phyloP scores from a whole-genome alignment of 1,284 basidiomycete species.

The Flammula alnicola region DNA sequence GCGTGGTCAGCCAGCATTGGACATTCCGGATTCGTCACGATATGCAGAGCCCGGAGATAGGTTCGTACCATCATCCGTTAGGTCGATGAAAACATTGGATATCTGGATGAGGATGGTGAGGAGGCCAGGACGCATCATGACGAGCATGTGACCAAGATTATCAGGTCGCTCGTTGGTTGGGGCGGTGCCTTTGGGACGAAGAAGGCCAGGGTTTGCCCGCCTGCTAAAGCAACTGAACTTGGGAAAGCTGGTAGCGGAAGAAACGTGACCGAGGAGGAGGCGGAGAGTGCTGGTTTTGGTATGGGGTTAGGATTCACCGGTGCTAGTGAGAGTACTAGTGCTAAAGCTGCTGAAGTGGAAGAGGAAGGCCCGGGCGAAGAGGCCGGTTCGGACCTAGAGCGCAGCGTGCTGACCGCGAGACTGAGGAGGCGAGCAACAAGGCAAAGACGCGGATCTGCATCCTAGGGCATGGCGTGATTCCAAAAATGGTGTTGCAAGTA shows the following conservation, averaged over 20 bases:
- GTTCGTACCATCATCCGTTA: conserved; percentile 37
- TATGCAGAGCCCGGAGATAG: conserved; percentile 33
- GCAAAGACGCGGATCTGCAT: conserved; percentile 4
- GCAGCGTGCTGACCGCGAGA: too few species aligned
- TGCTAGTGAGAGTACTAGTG: too few species aligned
- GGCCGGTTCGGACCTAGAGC: too few species aligned
- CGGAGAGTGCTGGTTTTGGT: background rate
- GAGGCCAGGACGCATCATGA: conserved; percentile 56
- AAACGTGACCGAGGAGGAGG: background rate
- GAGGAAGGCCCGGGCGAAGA: too few species aligned
- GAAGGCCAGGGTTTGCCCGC: conserved; percentile 14
- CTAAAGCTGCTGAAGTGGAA: too few species aligned
- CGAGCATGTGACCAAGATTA: conserved; percentile 64
- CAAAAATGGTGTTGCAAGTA: conserved; percentile 6
- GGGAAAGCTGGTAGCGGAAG: background rate
- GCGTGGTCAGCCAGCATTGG: conserved; percentile 43
- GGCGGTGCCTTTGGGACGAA: conserved; percentile 41
- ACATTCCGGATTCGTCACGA: conserved; percentile 45
- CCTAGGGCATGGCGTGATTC: conserved; percentile 11
- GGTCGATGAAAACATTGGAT: conserved; percentile 41
- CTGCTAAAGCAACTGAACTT: too few species aligned
- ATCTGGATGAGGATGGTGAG: conserved; percentile 62
- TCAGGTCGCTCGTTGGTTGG: conserved; percentile 61
- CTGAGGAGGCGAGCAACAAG: too few species aligned
- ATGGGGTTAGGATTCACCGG: too few species aligned